phyloP scores from a whole-genome alignment of 2,329 filamentous ascomycete genomes.

The Pseudogymnoascus verrucosus region DNA sequence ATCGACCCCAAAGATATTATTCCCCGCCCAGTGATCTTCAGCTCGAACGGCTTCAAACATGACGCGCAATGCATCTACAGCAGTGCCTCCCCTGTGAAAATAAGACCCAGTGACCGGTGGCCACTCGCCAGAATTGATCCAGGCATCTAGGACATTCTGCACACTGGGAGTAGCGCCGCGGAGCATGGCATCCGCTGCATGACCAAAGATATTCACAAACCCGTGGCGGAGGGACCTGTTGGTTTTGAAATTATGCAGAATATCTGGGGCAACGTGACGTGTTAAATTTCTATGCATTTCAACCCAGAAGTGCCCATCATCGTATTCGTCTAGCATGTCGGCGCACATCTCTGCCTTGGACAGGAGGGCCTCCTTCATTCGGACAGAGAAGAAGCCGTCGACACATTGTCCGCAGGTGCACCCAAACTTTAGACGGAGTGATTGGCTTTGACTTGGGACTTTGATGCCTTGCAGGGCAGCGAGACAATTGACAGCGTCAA shows the following conservation, averaged over 20 bases:
- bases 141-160: background rate
- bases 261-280: background rate
- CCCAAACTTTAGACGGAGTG: constrained; percentile 27
- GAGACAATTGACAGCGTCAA: constrained; percentile 25
- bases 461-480: constrained; percentile 19
- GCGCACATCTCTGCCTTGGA: background rate
- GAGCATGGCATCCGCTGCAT: background rate
- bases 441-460: constrained; percentile 13
- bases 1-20: constrained; percentile 9
- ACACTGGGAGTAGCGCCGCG: background rate
- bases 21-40: constrained; percentile 24
- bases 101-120: constrained; percentile 17
- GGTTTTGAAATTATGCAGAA: background rate
- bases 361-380: constrained; percentile 25
- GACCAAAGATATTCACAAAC: background rate
- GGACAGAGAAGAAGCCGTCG: constrained; percentile 31
- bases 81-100: constrained; percentile 25
- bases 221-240: background rate
- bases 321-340: background rate
- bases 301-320: background rate
- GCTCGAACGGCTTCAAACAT: constrained; percentile 25
- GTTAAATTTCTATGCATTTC: background rate
- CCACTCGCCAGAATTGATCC: background rate
- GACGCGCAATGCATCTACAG: constrained; percentile 23
- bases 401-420: constrained; percentile 33